These are phyloP conservation scores for Malassezia equina DNA, from an alignment of 1,284 basidiomycete species.

Conservation along the genomic window DNA sequence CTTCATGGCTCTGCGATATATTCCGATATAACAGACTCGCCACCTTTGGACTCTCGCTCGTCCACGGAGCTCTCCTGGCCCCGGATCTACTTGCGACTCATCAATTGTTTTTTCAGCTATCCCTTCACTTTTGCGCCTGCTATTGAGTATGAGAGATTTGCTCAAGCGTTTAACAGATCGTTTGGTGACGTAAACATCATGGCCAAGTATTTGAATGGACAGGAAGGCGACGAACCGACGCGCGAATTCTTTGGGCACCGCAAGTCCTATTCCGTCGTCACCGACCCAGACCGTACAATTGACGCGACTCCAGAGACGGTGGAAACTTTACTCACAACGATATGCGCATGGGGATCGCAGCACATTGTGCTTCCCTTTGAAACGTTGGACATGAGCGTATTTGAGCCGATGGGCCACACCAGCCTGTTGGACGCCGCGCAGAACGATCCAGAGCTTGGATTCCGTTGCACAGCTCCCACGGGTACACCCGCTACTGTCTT, in stretches of 20 bases:
- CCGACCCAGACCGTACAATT: slow-evolving; percentile 1
- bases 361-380: slow-evolving; percentile 27
- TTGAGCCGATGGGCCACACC: slow-evolving; percentile 2
- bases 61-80: slow-evolving; percentile 10
- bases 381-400: background rate
- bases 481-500: background rate
- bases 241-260: background rate
- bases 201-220: slow-evolving; percentile 39
- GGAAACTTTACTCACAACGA: slow-evolving; percentile 32
- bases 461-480: background rate
- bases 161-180: slow-evolving; percentile 34
- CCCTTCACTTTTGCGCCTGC: slow-evolving; percentile 38
- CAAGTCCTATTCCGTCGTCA: background rate
- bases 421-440: slow-evolving; percentile 2
- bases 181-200: slow-evolving; percentile 35
- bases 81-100: slow-evolving; percentile 16
- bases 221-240: slow-evolving; percentile 19
- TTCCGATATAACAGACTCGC: background rate
- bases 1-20: slow-evolving; percentile 31
- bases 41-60: background rate
- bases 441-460: slow-evolving; percentile 5
- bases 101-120: slow-evolving; percentile 38
- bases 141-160: slow-evolving; percentile 35
- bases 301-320: slow-evolving; percentile 21
- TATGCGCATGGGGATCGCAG: slow-evolving; percentile 40